Conservation (phyloP, 768 basidiomycete species). For the Lyophyllum atratum region DNA sequence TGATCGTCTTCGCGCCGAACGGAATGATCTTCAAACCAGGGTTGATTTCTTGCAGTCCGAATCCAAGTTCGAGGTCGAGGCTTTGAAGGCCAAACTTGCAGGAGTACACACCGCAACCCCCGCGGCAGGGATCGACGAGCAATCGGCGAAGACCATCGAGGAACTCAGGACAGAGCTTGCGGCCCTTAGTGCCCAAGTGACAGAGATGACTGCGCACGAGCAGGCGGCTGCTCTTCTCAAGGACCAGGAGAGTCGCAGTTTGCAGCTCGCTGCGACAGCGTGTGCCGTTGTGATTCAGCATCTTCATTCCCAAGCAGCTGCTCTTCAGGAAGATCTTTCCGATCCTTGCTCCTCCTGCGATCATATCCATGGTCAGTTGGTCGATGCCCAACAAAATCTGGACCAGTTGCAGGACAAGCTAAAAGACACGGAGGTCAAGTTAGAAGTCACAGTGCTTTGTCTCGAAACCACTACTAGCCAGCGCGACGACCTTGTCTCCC, state of each 20-base stretch:
- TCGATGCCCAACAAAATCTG: conserved; percentile 20
- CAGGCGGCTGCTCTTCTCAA: conserved; percentile 22
- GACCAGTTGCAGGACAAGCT: conserved; percentile 23
- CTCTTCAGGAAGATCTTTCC: conserved; percentile 1
- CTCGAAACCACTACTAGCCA: conserved; percentile 39
- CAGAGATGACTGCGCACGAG: conserved; percentile 13
- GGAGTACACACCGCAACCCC: conserved; percentile 22
- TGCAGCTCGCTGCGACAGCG: conserved; percentile 35
- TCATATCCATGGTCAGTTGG: conserved; percentile 14
- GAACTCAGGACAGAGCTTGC: conserved; percentile 33
- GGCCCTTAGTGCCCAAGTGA: conserved; percentile 23
- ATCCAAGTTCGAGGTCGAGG: conserved; percentile 62
- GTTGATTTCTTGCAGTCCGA: conserved; percentile 72
- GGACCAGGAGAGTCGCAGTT: conserved; percentile 29
- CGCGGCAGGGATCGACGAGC: conserved; percentile 17
- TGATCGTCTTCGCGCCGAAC: conserved; percentile 66
- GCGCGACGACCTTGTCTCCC: conserved; percentile 36
- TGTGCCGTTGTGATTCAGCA: conserved; percentile 42
- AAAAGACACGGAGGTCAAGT: conserved; percentile 31
- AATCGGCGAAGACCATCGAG: conserved; percentile 21
- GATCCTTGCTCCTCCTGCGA: conserved; percentile 5
- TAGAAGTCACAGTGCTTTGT: conserved; percentile 32
- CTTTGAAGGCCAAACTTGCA: conserved; percentile 53
- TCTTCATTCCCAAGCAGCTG: conserved; percentile 30
- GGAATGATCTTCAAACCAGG: conserved; percentile 62